Base-by-base conservation (phyloP, 768 basidiomycete species). In the Paxillus involutus region DNA sequence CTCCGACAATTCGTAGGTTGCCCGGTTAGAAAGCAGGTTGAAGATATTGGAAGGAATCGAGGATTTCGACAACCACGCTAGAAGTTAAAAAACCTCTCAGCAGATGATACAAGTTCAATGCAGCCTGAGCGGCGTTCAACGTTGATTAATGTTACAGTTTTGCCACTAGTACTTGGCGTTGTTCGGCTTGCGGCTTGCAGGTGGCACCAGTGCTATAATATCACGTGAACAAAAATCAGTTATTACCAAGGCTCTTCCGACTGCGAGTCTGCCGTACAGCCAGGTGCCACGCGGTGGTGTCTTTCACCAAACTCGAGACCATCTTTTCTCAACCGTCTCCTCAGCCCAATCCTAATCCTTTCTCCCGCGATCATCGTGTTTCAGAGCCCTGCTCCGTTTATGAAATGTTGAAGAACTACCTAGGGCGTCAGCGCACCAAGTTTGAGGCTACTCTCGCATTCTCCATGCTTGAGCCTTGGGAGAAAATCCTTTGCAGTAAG, bases 401-500 rank as follows among this genome's bases (percentile, higher is more conserved):
- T 57, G 58, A 57, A 50, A 70, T 69, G 64, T 58, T 69, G 60
- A 59, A 55, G 29, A 56, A 71, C 43, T 70, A 70, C 55, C 50
- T 71, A 19, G 60, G 58, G 61, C 69, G 71, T 19, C 70, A 72
- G 37, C 59, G 69, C 43, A 51, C 50, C 50, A 72, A 69, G 57
- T 67, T 70, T 41, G 85, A 86, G 66, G 73, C 78, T 11, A 85
- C 84, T 0, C 79, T 83, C 49, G 86, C 76, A 4, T 70, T 87
- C 41, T 74, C 77, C 16, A 80, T 88, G 74, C 73, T 87, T 53
- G 85, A 89, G 67, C 78, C 81, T 52, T 88, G 86, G 87, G 87
- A 89, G 73, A 84, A 85, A 63, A 44, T 80, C 26, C 58, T 86
- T 46, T 74, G 83, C 55, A 61, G 86, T 87, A 60, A 60, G 86